These are phyloP conservation scores for Pseudomicrostroma phylloplanum DNA, from an alignment of 1,284 basidiomycete genomes.

Conservation along the genomic window DNA sequence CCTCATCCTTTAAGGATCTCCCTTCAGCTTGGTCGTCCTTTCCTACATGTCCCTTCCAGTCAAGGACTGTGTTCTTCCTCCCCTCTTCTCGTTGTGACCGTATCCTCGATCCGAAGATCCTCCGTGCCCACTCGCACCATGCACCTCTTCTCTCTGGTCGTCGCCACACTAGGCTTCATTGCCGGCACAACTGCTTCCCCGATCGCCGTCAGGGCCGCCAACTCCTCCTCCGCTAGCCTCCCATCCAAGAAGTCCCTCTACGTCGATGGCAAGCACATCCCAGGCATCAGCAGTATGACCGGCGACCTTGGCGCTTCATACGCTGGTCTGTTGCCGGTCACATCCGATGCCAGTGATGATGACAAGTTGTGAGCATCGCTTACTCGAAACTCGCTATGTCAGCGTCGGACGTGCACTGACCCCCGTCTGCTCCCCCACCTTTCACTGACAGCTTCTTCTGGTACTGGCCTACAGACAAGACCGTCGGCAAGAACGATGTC, in stretches of 20 bases:
- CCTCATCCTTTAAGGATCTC: neutral
- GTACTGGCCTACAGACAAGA: neutral
- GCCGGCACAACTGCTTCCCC: neutral
- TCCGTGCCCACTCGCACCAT: no score
- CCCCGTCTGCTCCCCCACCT: neutral
- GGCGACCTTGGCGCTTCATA: slow-evolving; percentile 21
- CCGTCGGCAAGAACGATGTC: slow-evolving; percentile 62
- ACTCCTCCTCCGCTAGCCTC: neutral
- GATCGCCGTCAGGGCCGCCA: neutral
- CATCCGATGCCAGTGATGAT: slow-evolving; percentile 5
- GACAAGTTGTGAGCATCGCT: slow-evolving; percentile 44
- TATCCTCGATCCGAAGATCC: no score
- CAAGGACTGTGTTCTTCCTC: neutral
- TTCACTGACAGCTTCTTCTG: slow-evolving; percentile 1
- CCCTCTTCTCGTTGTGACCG: neutral
- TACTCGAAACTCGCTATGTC: neutral
- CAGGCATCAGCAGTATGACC: slow-evolving; percentile 31
- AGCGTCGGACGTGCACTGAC: neutral
- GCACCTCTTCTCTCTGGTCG: no score
- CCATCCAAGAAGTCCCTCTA: slow-evolving; percentile 6
- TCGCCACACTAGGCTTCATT: neutral
- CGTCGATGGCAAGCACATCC: slow-evolving; percentile 19
- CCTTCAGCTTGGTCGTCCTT: neutral
- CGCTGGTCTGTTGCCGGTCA: slow-evolving; percentile 37
- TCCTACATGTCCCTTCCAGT: neutral